Evolutionary conservation across 31 red algal species (phyloP), one percentile per base, ranked within the genome.

Genomic region (Odonthalia washingtoniensis): DNA sequence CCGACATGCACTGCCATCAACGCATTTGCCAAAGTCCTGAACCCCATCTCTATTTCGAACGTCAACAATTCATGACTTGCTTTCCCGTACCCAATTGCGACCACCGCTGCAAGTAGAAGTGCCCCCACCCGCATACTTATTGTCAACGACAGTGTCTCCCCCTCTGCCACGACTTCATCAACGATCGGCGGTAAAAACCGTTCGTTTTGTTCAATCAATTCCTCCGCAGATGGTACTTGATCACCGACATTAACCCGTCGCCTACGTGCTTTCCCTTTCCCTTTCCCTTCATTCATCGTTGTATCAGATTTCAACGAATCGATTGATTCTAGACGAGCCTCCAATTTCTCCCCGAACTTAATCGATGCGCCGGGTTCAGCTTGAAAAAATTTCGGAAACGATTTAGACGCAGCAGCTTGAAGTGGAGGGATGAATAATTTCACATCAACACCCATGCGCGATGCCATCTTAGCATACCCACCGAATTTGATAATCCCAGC

Each of bases 401-500:
- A 34, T 37, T 34, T 64, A 21, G 12, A 30, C 26, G 26, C 40
- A 5, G 36, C 42, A 21, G 62, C 38, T 2, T 16, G 34, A 27
- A 80, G 69, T 26, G 90, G 63, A 0, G 81, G 75, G 26, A 86
- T 62, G 65, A 88, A 93, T 21, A 65, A n/a, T 0, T 26, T 44
- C 41, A 83, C 69, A 57, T 90, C 87, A 40, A 95, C 78, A 39
- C 75, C 74, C 4, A 95, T 63, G 16, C 77, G 34, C 53, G 61
- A 53, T 24, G 93, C 86, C 46, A 95, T 84, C 5, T 75, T 57
- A n/a, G 88, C 78, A 40, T 86, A 95, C 14, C 93, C 93, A 21
- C 93, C 93, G 24, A 72, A 75, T 27, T 90, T 66, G n/a, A 90
- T 77, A 46, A 95, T 91, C 2, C 82, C 85, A 12, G 87, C 80